Conservation (phyloP, 2,329 filamentous ascomycete genomes). For the Paracamarosporium sp. region DNA sequence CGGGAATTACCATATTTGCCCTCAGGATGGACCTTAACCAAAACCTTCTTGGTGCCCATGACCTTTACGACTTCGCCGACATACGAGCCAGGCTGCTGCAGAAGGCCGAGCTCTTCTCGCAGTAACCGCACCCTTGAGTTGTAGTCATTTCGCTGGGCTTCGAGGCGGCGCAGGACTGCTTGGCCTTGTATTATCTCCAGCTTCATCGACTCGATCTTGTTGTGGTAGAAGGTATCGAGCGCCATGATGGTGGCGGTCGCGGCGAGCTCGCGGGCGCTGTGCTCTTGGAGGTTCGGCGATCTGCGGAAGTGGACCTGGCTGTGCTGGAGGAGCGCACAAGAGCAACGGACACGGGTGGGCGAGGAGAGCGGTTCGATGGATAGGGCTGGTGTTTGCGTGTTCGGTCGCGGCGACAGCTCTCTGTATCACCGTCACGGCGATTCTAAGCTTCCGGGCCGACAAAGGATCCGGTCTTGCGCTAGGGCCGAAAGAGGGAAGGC, state of each 20-base stretch:
- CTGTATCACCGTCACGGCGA: constrained; percentile 5
- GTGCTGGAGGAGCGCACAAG: neutral
- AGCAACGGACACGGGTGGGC: neutral
- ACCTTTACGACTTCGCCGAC: constrained; percentile 99
- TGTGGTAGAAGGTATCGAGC: constrained; percentile 99
- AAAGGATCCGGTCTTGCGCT: neutral
- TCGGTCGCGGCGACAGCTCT: neutral
- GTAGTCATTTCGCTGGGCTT: constrained; percentile 99
- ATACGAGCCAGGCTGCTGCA: constrained; percentile 97
- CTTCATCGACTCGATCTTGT: constrained; percentile 99
- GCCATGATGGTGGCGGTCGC: constrained; percentile 73
- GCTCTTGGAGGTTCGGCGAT: constrained; percentile 59
- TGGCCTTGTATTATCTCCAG: constrained; percentile 99
- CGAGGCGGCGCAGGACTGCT: constrained; percentile 89
- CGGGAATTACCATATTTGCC: constrained; percentile 90
- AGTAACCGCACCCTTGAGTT: constrained; percentile 96
- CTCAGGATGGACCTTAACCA: constrained; percentile 98
- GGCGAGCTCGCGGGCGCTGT: constrained; percentile 7
- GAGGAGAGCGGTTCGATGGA: constrained; percentile 60
- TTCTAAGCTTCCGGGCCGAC: constrained; percentile 15
- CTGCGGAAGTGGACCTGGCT: neutral
- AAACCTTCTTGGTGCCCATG: constrained; percentile 98
- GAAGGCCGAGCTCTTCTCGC: constrained; percentile 90
- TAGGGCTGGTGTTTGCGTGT: constrained; percentile 5
- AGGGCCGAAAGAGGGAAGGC: constrained; percentile 4